phyloP scores from a whole-genome alignment of 2,329 filamentous ascomycete species.

The Colletotrichum tabaci region DNA sequence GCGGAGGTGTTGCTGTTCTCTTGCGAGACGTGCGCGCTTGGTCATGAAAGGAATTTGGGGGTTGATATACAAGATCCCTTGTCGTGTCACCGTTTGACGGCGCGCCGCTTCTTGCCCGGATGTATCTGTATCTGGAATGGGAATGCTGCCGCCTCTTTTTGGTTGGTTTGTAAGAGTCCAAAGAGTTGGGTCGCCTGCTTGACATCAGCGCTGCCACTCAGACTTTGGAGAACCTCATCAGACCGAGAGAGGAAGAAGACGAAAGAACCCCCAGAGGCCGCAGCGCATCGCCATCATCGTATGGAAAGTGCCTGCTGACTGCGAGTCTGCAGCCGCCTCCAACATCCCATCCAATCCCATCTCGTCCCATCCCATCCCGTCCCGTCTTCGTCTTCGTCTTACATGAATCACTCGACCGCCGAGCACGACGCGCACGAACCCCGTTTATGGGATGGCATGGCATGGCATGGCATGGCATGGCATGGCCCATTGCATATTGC shows the following conservation, averaged over 20 bases:
- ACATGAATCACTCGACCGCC: background rate
- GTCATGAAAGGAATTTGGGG: conserved; percentile 1
- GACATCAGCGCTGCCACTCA: background rate
- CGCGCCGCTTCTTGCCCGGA: conserved; percentile 9
- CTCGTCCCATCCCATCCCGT: too few species aligned
- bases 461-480: background rate
- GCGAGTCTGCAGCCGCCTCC: background rate
- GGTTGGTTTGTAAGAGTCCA: background rate
- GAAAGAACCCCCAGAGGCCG: too few species aligned
- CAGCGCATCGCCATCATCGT: background rate
- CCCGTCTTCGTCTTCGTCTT: background rate
- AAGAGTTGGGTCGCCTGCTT: background rate
- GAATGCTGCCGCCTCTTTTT: background rate
- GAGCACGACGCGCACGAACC: background rate
- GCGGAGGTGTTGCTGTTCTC: conserved; percentile 22
- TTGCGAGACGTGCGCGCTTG: conserved; percentile 5
- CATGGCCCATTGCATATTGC: too few species aligned
- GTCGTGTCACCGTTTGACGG: background rate
- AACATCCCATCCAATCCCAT: background rate
- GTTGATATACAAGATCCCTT: background rate
- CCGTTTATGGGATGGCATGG: conserved; percentile 19
- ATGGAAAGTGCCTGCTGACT: background rate
- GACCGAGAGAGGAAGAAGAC: background rate
- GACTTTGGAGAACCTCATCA: background rate
- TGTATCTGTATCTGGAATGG: conserved; percentile 17